Conservation (phyloP, 2,329 filamentous ascomycete species). For the Fusarium sororula region DNA sequence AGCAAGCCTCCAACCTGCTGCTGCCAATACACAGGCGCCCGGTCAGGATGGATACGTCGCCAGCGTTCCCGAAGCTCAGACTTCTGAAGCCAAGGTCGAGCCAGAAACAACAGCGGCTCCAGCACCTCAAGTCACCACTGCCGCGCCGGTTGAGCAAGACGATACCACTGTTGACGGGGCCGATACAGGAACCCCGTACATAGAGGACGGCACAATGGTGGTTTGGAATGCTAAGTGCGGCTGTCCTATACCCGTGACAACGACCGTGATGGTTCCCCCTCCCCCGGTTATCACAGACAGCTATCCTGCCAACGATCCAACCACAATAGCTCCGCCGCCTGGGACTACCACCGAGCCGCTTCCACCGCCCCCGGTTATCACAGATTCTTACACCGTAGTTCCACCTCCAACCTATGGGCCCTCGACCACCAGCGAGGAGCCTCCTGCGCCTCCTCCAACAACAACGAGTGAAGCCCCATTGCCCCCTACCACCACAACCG, state of each 20-base stretch:
- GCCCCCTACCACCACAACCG: neutral
- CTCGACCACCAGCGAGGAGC: neutral
- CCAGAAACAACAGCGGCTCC: neutral
- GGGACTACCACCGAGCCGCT: neutral
- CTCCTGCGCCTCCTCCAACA: neutral
- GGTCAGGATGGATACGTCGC: slow-evolving; percentile 15
- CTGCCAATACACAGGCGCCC: neutral
- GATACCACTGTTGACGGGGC: neutral
- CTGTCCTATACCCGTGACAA: slow-evolving; percentile 9
- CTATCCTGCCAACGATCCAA: neutral
- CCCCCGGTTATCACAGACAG: neutral
- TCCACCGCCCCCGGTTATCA: neutral
- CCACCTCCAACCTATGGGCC: slow-evolving; percentile 1
- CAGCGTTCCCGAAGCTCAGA: neutral
- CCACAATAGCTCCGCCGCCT: neutral
- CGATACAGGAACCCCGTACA: neutral
- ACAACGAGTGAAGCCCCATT: neutral
- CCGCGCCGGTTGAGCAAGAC: neutral
- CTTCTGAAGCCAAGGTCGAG: neutral
- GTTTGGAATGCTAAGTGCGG: slow-evolving; percentile 12
- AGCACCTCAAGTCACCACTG: slow-evolving; percentile 1
- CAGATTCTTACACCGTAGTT: neutral
- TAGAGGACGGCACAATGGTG: slow-evolving; percentile 2
- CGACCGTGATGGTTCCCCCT: neutral
- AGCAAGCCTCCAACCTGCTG: neutral